Conservation (phyloP, 2,329 filamentous ascomycete genomes). For the Emydomyces testavorans region DNA sequence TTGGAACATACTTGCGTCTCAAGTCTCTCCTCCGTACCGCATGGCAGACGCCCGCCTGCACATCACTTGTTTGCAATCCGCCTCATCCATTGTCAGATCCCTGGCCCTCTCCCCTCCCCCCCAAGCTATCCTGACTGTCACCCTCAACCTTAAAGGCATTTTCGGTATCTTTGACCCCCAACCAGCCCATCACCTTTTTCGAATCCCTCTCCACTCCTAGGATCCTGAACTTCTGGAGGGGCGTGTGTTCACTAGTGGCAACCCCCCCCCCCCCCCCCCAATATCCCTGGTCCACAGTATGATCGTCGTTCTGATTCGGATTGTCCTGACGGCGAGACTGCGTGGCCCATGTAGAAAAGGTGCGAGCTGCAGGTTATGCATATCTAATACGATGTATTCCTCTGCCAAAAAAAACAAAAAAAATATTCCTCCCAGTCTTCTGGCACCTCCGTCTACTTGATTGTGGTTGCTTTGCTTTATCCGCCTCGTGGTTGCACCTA, state of each 20-base stretch:
- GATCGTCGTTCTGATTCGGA: conserved; percentile 12
- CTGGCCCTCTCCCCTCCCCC: background rate
- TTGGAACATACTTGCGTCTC: conserved; percentile 10
- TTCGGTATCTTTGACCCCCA: background rate
- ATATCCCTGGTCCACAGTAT: conserved; percentile 8
- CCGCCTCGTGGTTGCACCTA: too few relatives aligned
- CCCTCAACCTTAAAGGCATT: conserved; percentile 10
- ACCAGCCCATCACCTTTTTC: background rate
- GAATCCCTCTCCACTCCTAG: background rate
- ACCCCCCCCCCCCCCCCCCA: background rate
- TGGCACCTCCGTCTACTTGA: background rate
- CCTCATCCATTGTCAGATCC: conserved; percentile 11
- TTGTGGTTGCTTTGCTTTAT: background rate
- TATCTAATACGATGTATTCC: conserved; percentile 10
- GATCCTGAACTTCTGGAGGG: conserved; percentile 2
- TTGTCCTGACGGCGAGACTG: conserved; percentile 12
- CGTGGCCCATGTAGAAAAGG: conserved; percentile 10
- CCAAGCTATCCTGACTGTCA: conserved; percentile 6
- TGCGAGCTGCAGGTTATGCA: conserved; percentile 11
- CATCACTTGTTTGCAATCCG: conserved; percentile 13
- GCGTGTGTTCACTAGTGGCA: background rate
- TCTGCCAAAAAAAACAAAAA: conserved; percentile 8
- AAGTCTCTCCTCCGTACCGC: conserved; percentile 6
- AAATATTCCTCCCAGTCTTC: background rate
- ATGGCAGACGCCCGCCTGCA: conserved; percentile 11